Conservation (phyloP, 176 grass and related monocot species). For the Eleusine indica region DNA sequence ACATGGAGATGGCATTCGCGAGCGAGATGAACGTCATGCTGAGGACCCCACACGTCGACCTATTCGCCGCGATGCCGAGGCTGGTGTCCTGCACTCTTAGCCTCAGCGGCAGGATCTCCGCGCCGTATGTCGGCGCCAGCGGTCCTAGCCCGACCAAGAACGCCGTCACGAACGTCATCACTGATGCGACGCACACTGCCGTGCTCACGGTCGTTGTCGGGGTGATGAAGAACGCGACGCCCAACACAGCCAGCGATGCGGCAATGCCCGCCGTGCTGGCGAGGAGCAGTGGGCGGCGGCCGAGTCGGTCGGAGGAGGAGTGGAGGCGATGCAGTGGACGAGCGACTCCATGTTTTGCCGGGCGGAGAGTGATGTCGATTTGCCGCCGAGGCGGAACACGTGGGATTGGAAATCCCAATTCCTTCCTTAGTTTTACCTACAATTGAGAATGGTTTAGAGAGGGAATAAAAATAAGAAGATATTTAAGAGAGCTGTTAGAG, state of each 20-base stretch:
- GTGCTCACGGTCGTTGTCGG: background rate
- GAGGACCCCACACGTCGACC: slow-evolving; percentile 39
- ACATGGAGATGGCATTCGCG: slow-evolving; percentile 41
- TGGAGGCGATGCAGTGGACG: slow-evolving; percentile 29
- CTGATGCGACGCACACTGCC: background rate
- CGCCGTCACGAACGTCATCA: slow-evolving; percentile 36
- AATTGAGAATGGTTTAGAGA: no score
- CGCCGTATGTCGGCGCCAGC: slow-evolving; percentile 31
- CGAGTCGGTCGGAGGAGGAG: slow-evolving; percentile 30
- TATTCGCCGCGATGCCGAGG: slow-evolving; percentile 44
- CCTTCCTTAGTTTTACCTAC: no score
- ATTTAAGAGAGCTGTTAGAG: no score
- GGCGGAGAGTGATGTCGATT: no score
- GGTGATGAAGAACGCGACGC: background rate
- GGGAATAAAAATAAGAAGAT: no score
- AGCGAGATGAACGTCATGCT: slow-evolving; percentile 72
- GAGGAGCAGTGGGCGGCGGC: slow-evolving; percentile 50
- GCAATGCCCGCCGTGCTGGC: slow-evolving; percentile 35
- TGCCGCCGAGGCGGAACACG: no score
- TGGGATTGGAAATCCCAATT: no score
- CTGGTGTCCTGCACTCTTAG: slow-evolving; percentile 51
- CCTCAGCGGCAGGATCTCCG: slow-evolving; percentile 56
- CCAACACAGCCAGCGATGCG: slow-evolving; percentile 27
- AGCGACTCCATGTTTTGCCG: no score
- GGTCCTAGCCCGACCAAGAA: slow-evolving; percentile 44